Evolutionary conservation across 768 basidiomycete genomes (phyloP), one percentile per base, ranked within the genome.

Genomic region (Boletus insuetus): DNA sequence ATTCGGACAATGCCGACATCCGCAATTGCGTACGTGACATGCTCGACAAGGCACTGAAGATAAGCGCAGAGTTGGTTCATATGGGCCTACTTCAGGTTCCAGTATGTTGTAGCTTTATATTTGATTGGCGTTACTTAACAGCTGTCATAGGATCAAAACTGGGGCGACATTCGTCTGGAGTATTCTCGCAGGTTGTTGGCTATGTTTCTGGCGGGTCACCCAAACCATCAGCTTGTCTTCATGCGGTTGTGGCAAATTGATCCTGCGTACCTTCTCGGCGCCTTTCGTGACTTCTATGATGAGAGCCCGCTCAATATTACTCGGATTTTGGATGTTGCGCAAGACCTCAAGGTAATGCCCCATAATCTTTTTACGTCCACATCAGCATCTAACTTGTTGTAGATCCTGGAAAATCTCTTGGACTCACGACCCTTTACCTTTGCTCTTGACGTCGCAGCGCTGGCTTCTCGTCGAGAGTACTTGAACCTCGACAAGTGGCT

Each of bases 401-500:
- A 94, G 91, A 94, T 97, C 58, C 79, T 98, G 46, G 94, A 96
- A 67, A 82, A 91, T n/a, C 78, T 99, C 20, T 80, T 99, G 46
- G 90, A 93, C 66, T 87, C 93, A 40, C 85, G 88, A 6, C 91
- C 94, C 3, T 93, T 94, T 62, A 83, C 84, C 9, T 92, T 98
- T 64, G 87, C 94, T 2, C 81, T 98, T 42, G 97, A 99, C 69
- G 87, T 98, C 48, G 97, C 97, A 22, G 89, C 94, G 5, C 75
- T 97, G 41, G 96, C 97, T 13, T 94, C 92, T 35, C 86, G 94
- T 40, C 79, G 94, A 62, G 96, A 98, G 71, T 92, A 94, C 66
- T 78, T 98, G 64, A 94, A 99, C 64, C 78, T 99, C 43, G 95
- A 97, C 74, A 95, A 96, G 72, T 99, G 96, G 95, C 78, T 98